Base-by-base conservation (phyloP, 2,329 filamentous ascomycete genomes). In the Cryoendolithus antarcticus region DNA sequence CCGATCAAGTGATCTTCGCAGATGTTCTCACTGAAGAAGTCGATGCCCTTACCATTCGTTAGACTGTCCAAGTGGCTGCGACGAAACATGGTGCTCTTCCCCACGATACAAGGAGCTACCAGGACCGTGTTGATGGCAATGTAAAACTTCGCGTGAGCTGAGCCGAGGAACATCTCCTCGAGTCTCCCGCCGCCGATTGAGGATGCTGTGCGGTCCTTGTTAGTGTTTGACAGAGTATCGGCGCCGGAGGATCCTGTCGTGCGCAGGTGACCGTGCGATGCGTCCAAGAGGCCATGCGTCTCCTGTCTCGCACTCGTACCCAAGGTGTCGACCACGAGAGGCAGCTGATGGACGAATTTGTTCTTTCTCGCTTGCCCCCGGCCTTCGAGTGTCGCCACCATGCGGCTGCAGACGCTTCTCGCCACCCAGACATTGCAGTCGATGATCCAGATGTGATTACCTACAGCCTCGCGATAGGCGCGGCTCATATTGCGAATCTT, bases 1-100 rank as follows among this genome's bases (percentile, higher is more conserved):
- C 89, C 89, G 39, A 98, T 94, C 15, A 95, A 67, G 54, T 98
- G 91, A 56, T 98, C 91, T 59, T 98, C 93, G 65, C 91, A 98
- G 55, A 98, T 96, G 56, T 94, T 93, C 48, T 85, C 74, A 2
- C 86, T 93, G 63, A 98, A 98, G 62, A 80, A 88, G 61, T 96
- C 86, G 47, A 98, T 80, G 0, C 91, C 93, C 0, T 63, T 77
- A 58, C 55, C 69, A 0, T 61, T 52, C 1, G 77, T 80, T 6
- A 91, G 74, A 48, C 74, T 72, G 60, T 95, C 76, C 29, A 98
- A 75, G 53, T 98, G 89, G 0, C 85, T 84, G 45, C 82, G 84
- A 43, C 91, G 82, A 63, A 96, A 98, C 88, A 98, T 96, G 64
- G 93, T 96, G 54, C 86, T 93, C 65, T 98, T 98, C 37, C 91